Evolutionary conservation across 495 filamentous ascomycete species (phyloP), one percentile per base, ranked within the genome.

Genomic region (Penicillium bovifimosum): DNA sequence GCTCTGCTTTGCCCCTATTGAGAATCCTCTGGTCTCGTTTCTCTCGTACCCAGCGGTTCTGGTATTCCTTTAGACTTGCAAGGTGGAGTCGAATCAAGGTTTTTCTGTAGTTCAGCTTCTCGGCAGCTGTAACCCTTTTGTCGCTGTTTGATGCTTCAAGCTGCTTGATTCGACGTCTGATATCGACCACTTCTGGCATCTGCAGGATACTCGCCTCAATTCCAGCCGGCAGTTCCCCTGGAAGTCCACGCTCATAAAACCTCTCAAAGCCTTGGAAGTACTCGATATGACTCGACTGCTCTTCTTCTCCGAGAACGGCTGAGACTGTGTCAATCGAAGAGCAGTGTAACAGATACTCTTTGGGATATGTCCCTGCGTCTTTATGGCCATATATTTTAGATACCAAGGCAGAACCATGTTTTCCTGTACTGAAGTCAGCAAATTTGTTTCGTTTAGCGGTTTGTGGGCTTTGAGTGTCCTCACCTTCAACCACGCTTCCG

Each of bases 351-450:
- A 55, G 16, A 41, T 62, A 59, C 9, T 62, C 43, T 47, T 45
- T 58, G 6, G 46, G 54, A 44, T 65, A 65, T 31, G 39, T 65
- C 38, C 42, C 42, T 14, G 50, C 26, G 38, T 38, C 53, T 60
- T 53, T 57, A 42, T 65, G 45, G 11, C 43, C 45, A 44, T 65
- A 65, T 0, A 62, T 65, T 40, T 65, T 41, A 9, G 55, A 64
- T 20, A 65, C 56, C 26, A 58, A 48, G 40, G 47, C 51, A 56
- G 56, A 65, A 10, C 51, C 33, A 34, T 46, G 9, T 0, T 55
- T 59, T 33, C 27, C 56, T 62, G 27, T 62, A 31, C 18, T n/a
- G n/a, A n/a, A n/a, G n/a, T n/a, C n/a, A n/a, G n/a, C n/a, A n/a
- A n/a, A n/a, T n/a, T n/a, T n/a, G n/a, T n/a, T n/a, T n/a, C n/a